Evolutionary conservation across 2,329 filamentous ascomycete species (phyloP).

Genomic region (Microcyclospora pomicola): DNA sequence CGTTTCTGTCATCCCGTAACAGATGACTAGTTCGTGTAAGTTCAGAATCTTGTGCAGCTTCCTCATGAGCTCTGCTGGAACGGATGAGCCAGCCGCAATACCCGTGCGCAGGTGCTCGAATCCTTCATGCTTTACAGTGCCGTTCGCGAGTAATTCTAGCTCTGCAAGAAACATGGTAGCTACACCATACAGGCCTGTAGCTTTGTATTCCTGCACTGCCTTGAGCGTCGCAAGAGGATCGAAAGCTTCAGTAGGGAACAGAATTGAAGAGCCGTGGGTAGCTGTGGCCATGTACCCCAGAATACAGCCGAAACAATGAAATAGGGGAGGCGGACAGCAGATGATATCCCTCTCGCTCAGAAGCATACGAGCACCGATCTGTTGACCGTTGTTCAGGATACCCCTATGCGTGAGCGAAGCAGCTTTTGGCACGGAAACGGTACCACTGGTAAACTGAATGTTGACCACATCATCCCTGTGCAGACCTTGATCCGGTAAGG

Average conservation of each 20-base stretch:
- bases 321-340: slow-evolving; percentile 46
- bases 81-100: slow-evolving; percentile 76
- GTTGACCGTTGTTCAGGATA: slow-evolving; percentile 84
- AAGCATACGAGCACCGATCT: slow-evolving; percentile 76
- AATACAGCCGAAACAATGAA: slow-evolving; percentile 74
- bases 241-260: slow-evolving; percentile 80
- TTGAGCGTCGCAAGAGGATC: slow-evolving; percentile 59
- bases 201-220: slow-evolving; percentile 48
- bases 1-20: slow-evolving; percentile 95
- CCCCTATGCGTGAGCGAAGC: slow-evolving; percentile 72
- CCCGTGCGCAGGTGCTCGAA: slow-evolving; percentile 66
- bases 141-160: slow-evolving; percentile 52
- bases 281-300: slow-evolving; percentile 94
- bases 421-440: slow-evolving; percentile 74
- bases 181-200: slow-evolving; percentile 70
- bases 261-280: slow-evolving; percentile 65
- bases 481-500: slow-evolving; percentile 37
- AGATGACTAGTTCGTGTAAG: slow-evolving; percentile 72
- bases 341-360: slow-evolving; percentile 58
- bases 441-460: slow-evolving; percentile 96
- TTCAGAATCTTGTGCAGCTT: slow-evolving; percentile 61
- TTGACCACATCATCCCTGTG: slow-evolving; percentile 63
- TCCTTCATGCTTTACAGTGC: slow-evolving; percentile 31
- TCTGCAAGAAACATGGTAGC: slow-evolving; percentile 91
- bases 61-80: slow-evolving; percentile 70